Evolutionary conservation across 306 rosid genomes (phyloP).

Genomic region (Bauhinia variegata): DNA sequence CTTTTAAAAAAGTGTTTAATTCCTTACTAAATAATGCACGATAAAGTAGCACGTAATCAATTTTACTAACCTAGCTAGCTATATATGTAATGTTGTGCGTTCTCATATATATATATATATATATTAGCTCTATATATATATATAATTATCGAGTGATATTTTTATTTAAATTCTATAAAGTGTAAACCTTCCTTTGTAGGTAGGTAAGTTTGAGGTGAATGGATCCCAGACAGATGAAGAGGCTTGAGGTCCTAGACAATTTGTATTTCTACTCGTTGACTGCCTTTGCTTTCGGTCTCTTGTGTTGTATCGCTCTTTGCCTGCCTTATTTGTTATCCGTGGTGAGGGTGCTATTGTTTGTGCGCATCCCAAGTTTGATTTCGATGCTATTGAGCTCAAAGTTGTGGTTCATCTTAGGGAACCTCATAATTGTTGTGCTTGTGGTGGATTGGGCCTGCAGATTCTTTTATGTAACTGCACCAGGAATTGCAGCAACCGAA

Average conservation of each 20-base stretch:
- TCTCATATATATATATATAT: slow-evolving; percentile 22
- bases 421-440: slow-evolving; percentile 43
- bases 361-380: slow-evolving; percentile 40
- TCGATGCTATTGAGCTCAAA: slow-evolving; percentile 38
- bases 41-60: slow-evolving; percentile 41
- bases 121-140: slow-evolving; percentile 24
- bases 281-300: slow-evolving; percentile 33
- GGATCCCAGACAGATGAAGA: slow-evolving; percentile 50
- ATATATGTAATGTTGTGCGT: slow-evolving; percentile 16
- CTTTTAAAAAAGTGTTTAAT: slow-evolving; percentile 46
- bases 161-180: no score
- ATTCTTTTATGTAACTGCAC: slow-evolving; percentile 27
- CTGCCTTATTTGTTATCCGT: slow-evolving; percentile 41
- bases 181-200: slow-evolving; percentile 1
- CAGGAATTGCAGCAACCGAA: no score
- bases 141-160: slow-evolving; percentile 24
- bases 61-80: slow-evolving; percentile 30
- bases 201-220: slow-evolving; percentile 30
- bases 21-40: slow-evolving; percentile 35
- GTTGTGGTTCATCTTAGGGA: slow-evolving; percentile 44
- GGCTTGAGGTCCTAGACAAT: slow-evolving; percentile 34
- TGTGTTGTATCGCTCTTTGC: slow-evolving; percentile 47
- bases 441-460: slow-evolving; percentile 47
- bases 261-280: slow-evolving; percentile 39
- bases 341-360: slow-evolving; percentile 19